phyloP scores from a whole-genome alignment of 139 green algal genomes.

The Coelastrella sp. region DNA sequence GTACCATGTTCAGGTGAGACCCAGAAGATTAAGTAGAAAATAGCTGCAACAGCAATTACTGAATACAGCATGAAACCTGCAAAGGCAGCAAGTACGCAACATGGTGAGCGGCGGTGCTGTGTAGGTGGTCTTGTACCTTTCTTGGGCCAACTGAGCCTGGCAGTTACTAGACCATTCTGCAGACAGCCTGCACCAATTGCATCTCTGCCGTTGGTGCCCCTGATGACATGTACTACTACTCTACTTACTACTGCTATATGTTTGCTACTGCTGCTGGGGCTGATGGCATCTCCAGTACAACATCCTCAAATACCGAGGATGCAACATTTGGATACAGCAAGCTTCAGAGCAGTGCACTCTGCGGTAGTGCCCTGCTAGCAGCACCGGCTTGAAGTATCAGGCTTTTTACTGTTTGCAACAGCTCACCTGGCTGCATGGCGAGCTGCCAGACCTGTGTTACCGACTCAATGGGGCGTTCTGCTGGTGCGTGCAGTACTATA shows the following conservation, averaged over 20 bases:
- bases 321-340: too few species aligned
- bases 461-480: slow-evolving; percentile 78
- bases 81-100: neutral
- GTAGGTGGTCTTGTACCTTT: too few species aligned
- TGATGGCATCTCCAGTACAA: too few species aligned
- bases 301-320: too few species aligned
- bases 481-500: slow-evolving; percentile 95
- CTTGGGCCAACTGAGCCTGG: too few species aligned
- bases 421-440: slow-evolving; percentile 85
- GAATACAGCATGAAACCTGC: slow-evolving; percentile 92
- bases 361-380: neutral
- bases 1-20: slow-evolving; percentile 74
- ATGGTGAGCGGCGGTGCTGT: too few species aligned
- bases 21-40: slow-evolving; percentile 74
- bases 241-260: too few species aligned
- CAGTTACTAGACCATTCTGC: too few species aligned
- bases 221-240: too few species aligned
- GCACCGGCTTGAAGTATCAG: neutral
- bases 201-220: too few species aligned
- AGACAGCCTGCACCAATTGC: too few species aligned
- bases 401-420: neutral
- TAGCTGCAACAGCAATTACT: slow-evolving; percentile 60
- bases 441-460: slow-evolving; percentile 89
- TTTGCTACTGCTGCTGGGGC: too few species aligned
- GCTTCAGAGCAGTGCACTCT: neutral